Conservation (phyloP, 345 rosid species). For the Corymbia maculata region DNA sequence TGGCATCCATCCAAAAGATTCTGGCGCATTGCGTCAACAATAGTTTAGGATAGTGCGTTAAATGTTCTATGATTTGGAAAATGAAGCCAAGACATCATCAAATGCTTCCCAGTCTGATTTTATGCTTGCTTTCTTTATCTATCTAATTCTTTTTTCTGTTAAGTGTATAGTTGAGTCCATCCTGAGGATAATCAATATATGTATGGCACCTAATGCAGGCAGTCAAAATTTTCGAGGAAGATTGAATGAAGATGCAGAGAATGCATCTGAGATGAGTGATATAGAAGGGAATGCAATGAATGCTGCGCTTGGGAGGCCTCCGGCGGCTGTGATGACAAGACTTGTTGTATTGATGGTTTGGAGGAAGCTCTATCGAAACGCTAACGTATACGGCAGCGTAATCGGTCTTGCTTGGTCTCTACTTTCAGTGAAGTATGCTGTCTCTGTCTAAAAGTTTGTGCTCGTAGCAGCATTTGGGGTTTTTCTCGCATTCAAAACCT, state of each 20-base stretch:
- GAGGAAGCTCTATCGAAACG: slow-evolving; percentile 10
- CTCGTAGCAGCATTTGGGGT: neutral
- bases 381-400: slow-evolving; percentile 2
- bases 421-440: neutral
- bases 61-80: neutral
- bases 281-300: neutral
- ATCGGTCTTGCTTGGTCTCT: slow-evolving; percentile 10
- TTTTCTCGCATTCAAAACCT: neutral
- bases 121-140: neutral
- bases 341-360: neutral
- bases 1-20: neutral
- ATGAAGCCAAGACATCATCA: neutral
- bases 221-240: neutral
- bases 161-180: neutral
- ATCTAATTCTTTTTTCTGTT: neutral
- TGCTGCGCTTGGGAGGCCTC: neutral
- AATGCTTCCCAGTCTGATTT: neutral
- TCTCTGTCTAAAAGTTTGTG: neutral
- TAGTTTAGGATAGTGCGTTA: neutral
- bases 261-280: neutral
- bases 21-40: neutral
- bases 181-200: neutral
- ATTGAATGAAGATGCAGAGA: neutral
- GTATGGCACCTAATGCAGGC: neutral
- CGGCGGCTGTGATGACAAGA: neutral